Conservation (phyloP, 768 basidiomycete species). For the Phylloporus sp. region DNA sequence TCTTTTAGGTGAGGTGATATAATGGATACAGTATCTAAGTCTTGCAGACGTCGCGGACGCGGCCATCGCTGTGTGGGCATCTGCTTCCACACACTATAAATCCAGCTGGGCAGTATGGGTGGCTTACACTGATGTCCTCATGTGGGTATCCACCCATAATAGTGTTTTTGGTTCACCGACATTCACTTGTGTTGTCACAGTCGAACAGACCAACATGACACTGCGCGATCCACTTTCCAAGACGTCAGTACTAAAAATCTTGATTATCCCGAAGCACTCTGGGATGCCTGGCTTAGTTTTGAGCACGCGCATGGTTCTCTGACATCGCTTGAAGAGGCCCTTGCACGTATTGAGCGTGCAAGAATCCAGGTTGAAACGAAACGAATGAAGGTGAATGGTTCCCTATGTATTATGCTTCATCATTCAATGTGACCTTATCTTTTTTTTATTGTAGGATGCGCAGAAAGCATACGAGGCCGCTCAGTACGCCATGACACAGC, state of each 20-base stretch:
- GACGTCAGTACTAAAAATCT: slow-evolving; percentile 66
- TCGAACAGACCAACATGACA: slow-evolving; percentile 48
- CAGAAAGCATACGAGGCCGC: slow-evolving; percentile 52
- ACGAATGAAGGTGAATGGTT: slow-evolving; percentile 52
- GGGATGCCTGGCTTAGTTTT: slow-evolving; percentile 87
- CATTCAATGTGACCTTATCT: neutral
- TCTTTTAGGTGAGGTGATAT: neutral
- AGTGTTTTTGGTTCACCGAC: neutral
- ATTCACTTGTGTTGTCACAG: slow-evolving; percentile 26
- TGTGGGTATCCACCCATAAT: slow-evolving; percentile 40
- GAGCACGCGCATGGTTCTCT: slow-evolving; percentile 79
- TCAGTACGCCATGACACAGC: slow-evolving; percentile 41
- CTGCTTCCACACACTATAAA: slow-evolving; percentile 61
- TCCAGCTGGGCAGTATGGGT: slow-evolving; percentile 73
- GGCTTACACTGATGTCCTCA: slow-evolving; percentile 65
- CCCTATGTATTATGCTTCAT: neutral
- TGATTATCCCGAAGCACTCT: slow-evolving; percentile 94
- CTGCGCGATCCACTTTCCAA: slow-evolving; percentile 62
- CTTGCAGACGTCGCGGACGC: slow-evolving; percentile 47
- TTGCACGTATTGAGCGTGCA: slow-evolving; percentile 63
- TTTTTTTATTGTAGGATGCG: slow-evolving; percentile 45
- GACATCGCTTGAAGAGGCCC: slow-evolving; percentile 54
- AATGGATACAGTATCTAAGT: slow-evolving; percentile 39
- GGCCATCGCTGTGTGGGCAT: slow-evolving; percentile 59
- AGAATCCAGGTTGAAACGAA: slow-evolving; percentile 55